phyloP scores from a whole-genome alignment of 208 protist genomes.

The Lotmaria passim region DNA sequence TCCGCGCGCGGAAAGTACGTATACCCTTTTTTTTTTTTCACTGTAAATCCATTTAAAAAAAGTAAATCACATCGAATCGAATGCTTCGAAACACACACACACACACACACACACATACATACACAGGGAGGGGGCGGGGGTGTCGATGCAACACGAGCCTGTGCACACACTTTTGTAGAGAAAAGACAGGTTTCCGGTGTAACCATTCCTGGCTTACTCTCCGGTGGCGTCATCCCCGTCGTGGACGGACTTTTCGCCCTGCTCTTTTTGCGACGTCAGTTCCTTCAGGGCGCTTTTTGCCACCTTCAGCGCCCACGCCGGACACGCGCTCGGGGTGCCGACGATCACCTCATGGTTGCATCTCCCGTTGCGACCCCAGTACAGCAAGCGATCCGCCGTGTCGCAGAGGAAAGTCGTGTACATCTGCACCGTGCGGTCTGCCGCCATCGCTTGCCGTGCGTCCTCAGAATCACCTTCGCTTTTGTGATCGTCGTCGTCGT shows the following conservation, averaged over 20 bases:
- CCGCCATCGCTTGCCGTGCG: neutral
- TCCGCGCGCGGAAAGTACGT: no score
- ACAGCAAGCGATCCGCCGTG: conserved; percentile 51
- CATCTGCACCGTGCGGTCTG: neutral
- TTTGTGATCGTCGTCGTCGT: neutral
- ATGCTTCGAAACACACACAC: no score
- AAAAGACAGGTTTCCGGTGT: no score
- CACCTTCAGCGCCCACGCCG: conserved; percentile 47
- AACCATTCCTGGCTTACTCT: no score
- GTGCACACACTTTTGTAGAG: no score
- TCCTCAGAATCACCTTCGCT: no score
- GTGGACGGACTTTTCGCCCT: neutral
- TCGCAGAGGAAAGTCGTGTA: conserved; percentile 51
- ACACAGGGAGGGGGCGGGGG: no score
- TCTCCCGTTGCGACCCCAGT: conserved; percentile 66
- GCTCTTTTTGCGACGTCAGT: neutral
- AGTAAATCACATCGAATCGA: no score
- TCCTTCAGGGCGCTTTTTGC: conserved; percentile 27
- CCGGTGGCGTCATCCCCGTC: neutral
- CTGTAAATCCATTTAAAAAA: no score
- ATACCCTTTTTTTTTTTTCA: no score
- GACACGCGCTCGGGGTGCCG: conserved; percentile 80
- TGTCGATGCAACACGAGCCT: no score
- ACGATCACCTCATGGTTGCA: conserved; percentile 77
- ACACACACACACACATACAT: no score